Evolutionary conservation across 768 basidiomycete genomes (phyloP).

Genomic region (Filobasidium floriforme): DNA sequence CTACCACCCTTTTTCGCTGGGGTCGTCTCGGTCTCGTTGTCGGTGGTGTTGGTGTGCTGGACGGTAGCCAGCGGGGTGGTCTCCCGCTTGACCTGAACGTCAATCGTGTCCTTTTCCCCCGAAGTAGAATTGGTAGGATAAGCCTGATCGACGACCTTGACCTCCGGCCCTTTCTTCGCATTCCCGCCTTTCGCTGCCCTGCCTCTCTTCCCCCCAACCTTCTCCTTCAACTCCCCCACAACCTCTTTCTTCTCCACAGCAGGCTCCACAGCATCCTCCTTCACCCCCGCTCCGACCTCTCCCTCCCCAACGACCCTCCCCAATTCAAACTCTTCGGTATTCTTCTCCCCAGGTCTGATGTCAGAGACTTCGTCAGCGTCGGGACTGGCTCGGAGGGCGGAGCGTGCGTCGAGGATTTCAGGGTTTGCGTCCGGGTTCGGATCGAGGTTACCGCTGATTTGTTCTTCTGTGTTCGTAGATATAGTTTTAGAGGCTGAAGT

Average conservation of each 20-base stretch:
- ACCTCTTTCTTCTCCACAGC: neutral
- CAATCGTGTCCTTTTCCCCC: neutral
- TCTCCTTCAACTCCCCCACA: neutral
- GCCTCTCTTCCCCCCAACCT: neutral
- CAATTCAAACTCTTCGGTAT: conserved; percentile 17
- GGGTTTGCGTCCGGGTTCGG: conserved; percentile 19
- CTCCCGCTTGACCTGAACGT: neutral
- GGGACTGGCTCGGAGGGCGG: conserved; percentile 19
- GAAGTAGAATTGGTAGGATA: neutral
- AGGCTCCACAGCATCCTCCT: conserved; percentile 3
- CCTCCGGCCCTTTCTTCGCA: neutral
- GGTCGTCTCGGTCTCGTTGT: neutral
- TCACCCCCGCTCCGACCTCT: neutral
- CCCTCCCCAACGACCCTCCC: conserved; percentile 5
- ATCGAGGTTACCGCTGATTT: neutral
- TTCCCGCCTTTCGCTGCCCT: neutral
- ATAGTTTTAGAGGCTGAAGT: neutral
- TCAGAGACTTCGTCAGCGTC: conserved; percentile 10
- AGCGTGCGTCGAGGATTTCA: conserved; percentile 17
- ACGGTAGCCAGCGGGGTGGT: neutral
- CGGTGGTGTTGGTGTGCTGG: too few species aligned
- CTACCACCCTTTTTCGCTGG: conserved; percentile 15
- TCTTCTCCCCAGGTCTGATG: neutral
- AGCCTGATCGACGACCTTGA: conserved; percentile 8
- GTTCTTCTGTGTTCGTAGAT: too few species aligned